Base-by-base conservation (phyloP, 179 eudicot genomes). In the Heliamphora ciliata region DNA sequence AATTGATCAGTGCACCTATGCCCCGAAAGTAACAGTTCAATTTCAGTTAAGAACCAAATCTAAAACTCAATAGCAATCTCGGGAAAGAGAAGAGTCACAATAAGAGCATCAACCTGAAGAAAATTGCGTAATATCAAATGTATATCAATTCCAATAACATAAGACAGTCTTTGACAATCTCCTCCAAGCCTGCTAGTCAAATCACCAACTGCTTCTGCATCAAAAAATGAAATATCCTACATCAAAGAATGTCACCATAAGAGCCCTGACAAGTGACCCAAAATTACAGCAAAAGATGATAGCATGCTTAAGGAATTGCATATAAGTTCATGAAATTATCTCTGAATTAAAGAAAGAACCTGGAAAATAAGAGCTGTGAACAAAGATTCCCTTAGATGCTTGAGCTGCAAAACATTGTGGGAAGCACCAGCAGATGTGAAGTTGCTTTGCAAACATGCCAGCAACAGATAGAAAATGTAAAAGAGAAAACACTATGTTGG, bases 191-290 rank as follows among this genome's bases (percentile, higher is more conserved):
- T 88, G 84, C 91, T 90, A 10, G 91, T 90, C 85, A 90, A 78
- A 85, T 85, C 80, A 58, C 92, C 92, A 80, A 88, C 90, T 76
- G 91, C 74, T 86, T 87, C 90, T 81, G 50, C 86, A 80, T 90
- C 92, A 82, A 88, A 90, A 81, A 88, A 90, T 54, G 89, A 84
- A 80, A 88, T 68, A 79, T 90, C 91, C 92, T 90, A 83, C 84
- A 84, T 66, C 58, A 82, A 86, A 52, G 76, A 21, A 85, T 8
- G 24, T 48, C 79, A 69, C 61, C 76, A 79, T 73, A 52, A 74
- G 74, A 18, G 55, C 58, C 47, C 52, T 6, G 74, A 68, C 56
- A 50, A 56, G 8, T 74, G 14, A 72, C 59, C n/a, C 5, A 65
- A 9, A 51, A 3, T 64, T 40, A 51, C 17, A 3, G 68, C 50